Conservation (phyloP, 1,139 yeast species). For the Sugiyamaella pinicola region DNA sequence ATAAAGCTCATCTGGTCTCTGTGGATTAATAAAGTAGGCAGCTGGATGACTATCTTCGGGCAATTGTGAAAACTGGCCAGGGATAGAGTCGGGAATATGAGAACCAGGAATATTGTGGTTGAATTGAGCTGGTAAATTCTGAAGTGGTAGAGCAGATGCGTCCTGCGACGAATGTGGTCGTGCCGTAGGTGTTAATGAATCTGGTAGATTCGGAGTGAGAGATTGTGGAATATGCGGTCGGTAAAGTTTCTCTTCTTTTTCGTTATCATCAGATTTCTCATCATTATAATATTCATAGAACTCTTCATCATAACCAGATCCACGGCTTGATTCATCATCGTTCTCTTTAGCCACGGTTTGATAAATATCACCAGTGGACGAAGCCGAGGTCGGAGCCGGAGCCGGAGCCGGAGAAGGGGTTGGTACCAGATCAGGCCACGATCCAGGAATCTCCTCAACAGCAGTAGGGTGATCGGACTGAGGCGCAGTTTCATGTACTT, state of each 20-base stretch:
- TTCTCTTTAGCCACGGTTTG: not conserved
- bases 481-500: not conserved
- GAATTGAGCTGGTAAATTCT: not conserved
- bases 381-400: not conserved
- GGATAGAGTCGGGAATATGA: not conserved
- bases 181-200: not conserved
- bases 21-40: not conserved
- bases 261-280: not conserved
- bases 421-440: not conserved
- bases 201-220: not conserved
- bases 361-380: not conserved
- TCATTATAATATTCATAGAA: conserved; percentile 13
- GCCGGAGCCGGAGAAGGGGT: not conserved
- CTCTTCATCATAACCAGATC: conserved; percentile 11
- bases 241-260: not conserved
- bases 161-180: not conserved
- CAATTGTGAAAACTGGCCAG: not conserved
- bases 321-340: not conserved
- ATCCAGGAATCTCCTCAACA: conserved; percentile 2
- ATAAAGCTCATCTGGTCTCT: conserved; percentile 25
- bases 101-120: not conserved
- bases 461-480: not conserved
- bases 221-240: not conserved
- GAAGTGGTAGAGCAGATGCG: not conserved
- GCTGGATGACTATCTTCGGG: conserved; percentile 7